Base-by-base conservation (phyloP, 2,329 filamentous ascomycete genomes). In the Helotiales sp. region DNA sequence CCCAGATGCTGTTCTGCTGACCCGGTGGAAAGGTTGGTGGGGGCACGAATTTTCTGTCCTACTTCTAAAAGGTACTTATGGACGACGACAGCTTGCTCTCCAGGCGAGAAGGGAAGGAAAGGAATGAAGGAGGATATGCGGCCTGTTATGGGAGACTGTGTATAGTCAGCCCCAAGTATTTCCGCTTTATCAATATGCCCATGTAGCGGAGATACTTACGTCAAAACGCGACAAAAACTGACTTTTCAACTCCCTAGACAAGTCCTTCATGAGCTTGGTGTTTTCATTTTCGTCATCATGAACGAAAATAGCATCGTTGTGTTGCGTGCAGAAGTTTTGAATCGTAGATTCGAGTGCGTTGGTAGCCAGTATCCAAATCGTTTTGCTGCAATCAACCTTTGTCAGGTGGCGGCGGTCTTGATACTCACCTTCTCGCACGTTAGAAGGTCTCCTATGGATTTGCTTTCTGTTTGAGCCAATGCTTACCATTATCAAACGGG, bases 331-430 rank as follows among this genome's bases (percentile, higher is more conserved):
- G 55, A 78, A 80, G 0, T 65, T 53, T 5, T 72, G 68, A 29
- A 81, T 79, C 0, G 51, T 67, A 0, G 66, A 50, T 49, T 79
- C 75, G 2, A 76, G 65, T 9, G 70, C 67, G 50, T 80, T 80
- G 0, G 78, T 80, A 0, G 76, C 77, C 0, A 82, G 58, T 5
- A 82, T 77, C 76, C 78, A 80, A 8, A 81, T 77, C 0, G 75
- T 76, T 49, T 76, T 76, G 1, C 70, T 73, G 56, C 74, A 78
- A 55, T 80, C 70, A 6, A 79, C 61, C 2, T 57, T 65, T 0
- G 57, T 58, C 1, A 54, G 62, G 40, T 62, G 68, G 3, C 76
- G 73, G 3, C 75, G 71, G 59, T 80, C 77, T 17, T 70, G 57
- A 50, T 77, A 78, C 31, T 72, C 65, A 17, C 66, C 66, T 64